Percentiles rank a stretch among this genome's conserved stretches.
Conservation (phyloP, 345 rosid genomes). For the Rhodomyrtus tomentosa region DNA sequence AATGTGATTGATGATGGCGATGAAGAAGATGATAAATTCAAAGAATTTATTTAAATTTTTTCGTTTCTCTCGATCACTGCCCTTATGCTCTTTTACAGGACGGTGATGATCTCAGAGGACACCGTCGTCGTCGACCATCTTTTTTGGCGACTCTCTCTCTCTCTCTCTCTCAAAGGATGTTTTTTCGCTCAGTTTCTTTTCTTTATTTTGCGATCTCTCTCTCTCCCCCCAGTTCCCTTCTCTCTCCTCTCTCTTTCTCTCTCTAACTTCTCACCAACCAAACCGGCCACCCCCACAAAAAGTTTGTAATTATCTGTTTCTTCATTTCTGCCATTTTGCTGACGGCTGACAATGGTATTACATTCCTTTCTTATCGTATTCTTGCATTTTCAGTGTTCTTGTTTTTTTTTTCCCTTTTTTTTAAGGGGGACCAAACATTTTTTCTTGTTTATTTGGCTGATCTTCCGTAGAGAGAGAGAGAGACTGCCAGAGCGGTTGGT, state of each 20-base stretch:
- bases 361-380: background rate
- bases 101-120: slow-evolving; percentile 61
- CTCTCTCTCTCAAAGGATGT: background rate
- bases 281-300: slow-evolving; percentile 1
- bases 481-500: background rate
- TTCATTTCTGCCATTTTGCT: background rate
- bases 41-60: background rate
- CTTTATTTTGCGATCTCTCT: background rate
- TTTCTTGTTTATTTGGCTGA: background rate
- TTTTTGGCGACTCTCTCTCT: background rate
- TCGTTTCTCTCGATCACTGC: slow-evolving; percentile 25
- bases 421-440: background rate
- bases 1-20: background rate
- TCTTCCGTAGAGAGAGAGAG: background rate
- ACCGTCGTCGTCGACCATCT: slow-evolving; percentile 50
- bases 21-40: background rate
- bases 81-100: slow-evolving; percentile 12
- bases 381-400: background rate
- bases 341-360: background rate
- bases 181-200: background rate
- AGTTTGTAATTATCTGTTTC: background rate
- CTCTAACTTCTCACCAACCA: slow-evolving; percentile 6
- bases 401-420: background rate
- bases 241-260: background rate
- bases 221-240: background rate